Conservation (phyloP, 179 eudicot species). For the Carnegiea gigantea region DNA sequence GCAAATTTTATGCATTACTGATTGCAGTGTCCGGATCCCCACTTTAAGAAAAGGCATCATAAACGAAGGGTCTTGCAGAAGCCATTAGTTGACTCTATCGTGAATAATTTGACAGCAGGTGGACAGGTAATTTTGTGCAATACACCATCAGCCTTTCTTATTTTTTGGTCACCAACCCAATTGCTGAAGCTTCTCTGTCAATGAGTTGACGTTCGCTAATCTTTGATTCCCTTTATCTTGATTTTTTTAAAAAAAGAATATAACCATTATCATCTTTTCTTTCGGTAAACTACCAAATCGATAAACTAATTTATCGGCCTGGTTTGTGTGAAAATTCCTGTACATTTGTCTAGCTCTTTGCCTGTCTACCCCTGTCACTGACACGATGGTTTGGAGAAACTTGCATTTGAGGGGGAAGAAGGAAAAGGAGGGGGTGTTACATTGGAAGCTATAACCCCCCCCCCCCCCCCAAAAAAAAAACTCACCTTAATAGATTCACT, state of each 20-base stretch:
- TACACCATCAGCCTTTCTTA: background rate
- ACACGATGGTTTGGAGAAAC: too few relatives aligned
- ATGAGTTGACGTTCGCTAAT: background rate
- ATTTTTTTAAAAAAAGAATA: too few relatives aligned
- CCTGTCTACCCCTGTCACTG: too few relatives aligned
- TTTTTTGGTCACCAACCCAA: background rate
- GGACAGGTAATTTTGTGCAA: slow-evolving; percentile 64
- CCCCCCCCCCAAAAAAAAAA: too few relatives aligned
- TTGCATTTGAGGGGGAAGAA: too few relatives aligned
- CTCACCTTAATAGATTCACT: too few relatives aligned
- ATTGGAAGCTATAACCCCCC: too few relatives aligned
- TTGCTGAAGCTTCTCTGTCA: background rate
- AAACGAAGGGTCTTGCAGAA: slow-evolving; percentile 93
- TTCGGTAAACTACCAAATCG: background rate
- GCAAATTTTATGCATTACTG: background rate
- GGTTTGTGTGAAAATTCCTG: too few relatives aligned
- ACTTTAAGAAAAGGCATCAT: slow-evolving; percentile 81
- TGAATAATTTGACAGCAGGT: slow-evolving; percentile 45
- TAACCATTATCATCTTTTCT: background rate
- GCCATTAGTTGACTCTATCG: slow-evolving; percentile 75
- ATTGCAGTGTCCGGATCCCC: slow-evolving; percentile 96
- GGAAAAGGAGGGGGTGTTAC: too few relatives aligned
- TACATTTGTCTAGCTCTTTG: too few relatives aligned
- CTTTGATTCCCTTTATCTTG: background rate
- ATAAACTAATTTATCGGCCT: too few relatives aligned